Evolutionary conservation across 306 rosid genomes (phyloP), one percentile per base, ranked within the genome.

Genomic region (Castanea mollissima): DNA sequence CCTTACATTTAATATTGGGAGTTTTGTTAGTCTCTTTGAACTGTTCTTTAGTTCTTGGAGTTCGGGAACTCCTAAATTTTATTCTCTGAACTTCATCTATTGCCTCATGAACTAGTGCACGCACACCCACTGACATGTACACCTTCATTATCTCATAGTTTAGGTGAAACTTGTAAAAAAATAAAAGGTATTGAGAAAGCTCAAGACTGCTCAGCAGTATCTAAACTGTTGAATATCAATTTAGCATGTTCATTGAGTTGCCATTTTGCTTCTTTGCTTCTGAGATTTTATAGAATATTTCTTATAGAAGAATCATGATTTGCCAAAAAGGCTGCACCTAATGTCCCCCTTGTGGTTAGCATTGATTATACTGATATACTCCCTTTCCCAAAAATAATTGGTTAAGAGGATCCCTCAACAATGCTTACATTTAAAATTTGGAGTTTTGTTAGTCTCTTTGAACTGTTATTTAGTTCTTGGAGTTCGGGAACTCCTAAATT

Each of bases 401-500:
- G 55, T 18, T 75, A 51, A 77, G 86, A 78, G 83, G 65, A 64
- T 56, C 69, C 44, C 6, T 57, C 57, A 32, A 55, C 62, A 80
- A 82, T 87, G 87, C 88, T 82, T 76, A 77, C 11, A 69, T 80
- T 60, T 4, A 74, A n/a, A 1, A 44, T 74, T 41, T 69, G 81
- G 76, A 74, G 81, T 80, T 78, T 41, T 82, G 60, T 74, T 79
- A 77, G 80, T 86, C 74, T 81, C 52, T 60, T 29, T 56, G 44
- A 81, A 76, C 60, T 81, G 69, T 15, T 78, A n/a, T 13, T 9
- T 54, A 56, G 71, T 85, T 78, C 71, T 72, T 70, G 76, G 77
- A 57, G 82, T 88, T 80, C 67, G 83, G 83, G 55, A 86, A 80
- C 78, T 77, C 85, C 81, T 34, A 75, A 80, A 85, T 74, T 64